Base-by-base conservation (phyloP, 352 stramenopile species). In the Pythium sp. region DNA sequence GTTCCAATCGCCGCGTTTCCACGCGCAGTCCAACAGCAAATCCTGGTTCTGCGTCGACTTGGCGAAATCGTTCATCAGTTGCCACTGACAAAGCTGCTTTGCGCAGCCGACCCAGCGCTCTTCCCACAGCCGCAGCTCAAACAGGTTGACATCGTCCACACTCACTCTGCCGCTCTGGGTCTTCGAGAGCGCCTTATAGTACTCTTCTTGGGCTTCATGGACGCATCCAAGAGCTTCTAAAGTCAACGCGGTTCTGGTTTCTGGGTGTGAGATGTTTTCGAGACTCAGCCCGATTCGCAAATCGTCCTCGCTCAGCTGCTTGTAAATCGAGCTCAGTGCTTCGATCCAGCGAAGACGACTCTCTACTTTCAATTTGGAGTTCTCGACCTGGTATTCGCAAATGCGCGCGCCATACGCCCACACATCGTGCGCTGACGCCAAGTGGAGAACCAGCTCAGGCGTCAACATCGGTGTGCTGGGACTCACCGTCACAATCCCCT, bases 71-170 rank as follows among this genome's bases (percentile, higher is more conserved):
- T 95, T 90, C 85, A 98, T 93, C 8, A 97, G 79, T 65, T 94
- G 85, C 93, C 93, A 98, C 70, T 98, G 90, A 24, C 89, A 96
- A 38, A 98, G 71, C 62, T 98, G 88, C 75, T 96, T 93, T 1
- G 90, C 90, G 68, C 89, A 97, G 2, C 87, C 92, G 38, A 98
- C 89, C 93, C 93, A 98, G 30, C 90, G 82, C 51, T 96, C 84
- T 69, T 97, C 86, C 89, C 91, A 96, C 28, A 95, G 68, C 14
- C 89, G 77, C 5, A 96, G 62, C 75, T 97, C 91, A 60, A 96
- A 95, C 22, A 92, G 54, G 68, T 88, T 97, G 8, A 93, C 82
- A 57, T 94, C 84, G 38, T 94, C 86, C 53, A 93, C 83, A 64
- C 78, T 89, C 49, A 90, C 81, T 22, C 78, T 84, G 0, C 84